phyloP scores from a whole-genome alignment of 1,284 basidiomycete genomes.

The Cutaneotrichosporon curvatum region DNA sequence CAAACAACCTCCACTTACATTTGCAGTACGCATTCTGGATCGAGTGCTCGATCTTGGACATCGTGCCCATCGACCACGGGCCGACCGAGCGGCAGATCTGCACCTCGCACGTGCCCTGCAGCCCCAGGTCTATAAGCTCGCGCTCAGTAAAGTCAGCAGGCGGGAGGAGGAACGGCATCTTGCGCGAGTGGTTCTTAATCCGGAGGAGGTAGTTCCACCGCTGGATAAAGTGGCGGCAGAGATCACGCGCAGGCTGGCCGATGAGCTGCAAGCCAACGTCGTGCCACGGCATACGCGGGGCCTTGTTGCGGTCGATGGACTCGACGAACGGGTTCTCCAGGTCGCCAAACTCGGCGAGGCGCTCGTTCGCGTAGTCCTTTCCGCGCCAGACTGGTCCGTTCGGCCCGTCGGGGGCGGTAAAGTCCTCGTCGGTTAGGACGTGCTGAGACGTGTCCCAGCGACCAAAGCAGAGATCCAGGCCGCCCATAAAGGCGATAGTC shows the following conservation, averaged over 20 bases:
- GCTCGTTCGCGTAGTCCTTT: conserved; percentile 73
- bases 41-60: conserved; percentile 77
- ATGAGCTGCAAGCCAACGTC: conserved; percentile 93
- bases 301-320: conserved; percentile 81
- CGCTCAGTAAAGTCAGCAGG: conserved; percentile 83
- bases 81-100: conserved; percentile 94
- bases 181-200: conserved; percentile 86
- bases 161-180: conserved; percentile 91
- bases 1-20: conserved; percentile 59
- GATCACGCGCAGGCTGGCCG: conserved; percentile 90
- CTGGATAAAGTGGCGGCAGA: conserved; percentile 92
- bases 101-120: conserved; percentile 93
- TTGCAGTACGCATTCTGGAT: conserved; percentile 92
- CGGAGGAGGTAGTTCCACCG: conserved; percentile 87
- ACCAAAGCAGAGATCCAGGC: conserved; percentile 86
- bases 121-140: conserved; percentile 70
- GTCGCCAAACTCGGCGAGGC: conserved; percentile 78
- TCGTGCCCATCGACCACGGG: conserved; percentile 92
- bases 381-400: conserved; percentile 71
- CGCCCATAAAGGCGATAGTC: conserved; percentile 59
- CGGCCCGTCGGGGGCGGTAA: conserved; percentile 51
- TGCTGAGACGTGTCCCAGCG: conserved; percentile 97
- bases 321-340: conserved; percentile 89
- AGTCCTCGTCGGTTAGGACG: conserved; percentile 76
- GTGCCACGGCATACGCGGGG: conserved; percentile 98